Conservation (phyloP, 768 basidiomycete genomes). For the Asterophora lycoperdoides region DNA sequence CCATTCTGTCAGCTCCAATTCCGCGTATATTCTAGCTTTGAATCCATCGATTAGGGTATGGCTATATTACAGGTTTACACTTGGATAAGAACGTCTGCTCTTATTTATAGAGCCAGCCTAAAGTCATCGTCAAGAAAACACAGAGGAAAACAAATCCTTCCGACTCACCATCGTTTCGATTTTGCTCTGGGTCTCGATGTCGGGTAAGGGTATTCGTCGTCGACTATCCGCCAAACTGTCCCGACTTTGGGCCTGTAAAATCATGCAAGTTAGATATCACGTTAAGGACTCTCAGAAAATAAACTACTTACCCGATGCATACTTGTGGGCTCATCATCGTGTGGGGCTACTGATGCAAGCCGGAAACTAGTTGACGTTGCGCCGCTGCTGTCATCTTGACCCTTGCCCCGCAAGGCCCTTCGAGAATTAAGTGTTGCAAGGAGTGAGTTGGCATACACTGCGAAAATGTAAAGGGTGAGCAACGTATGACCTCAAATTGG, state of each 20-base stretch:
- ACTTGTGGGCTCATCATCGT: slow-evolving; percentile 20
- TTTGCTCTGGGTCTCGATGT: slow-evolving; percentile 7
- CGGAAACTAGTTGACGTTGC: slow-evolving; percentile 34
- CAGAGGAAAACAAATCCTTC: not conserved
- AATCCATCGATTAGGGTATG: not conserved
- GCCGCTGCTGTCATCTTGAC: slow-evolving; percentile 18
- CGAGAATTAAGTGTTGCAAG: slow-evolving; percentile 44
- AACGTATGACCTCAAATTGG: not conserved
- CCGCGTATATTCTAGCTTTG: too few species aligned
- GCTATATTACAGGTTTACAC: slow-evolving; percentile 5
- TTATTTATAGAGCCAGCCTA: not conserved
- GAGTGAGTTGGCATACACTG: slow-evolving; percentile 46
- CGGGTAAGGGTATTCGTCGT: slow-evolving; percentile 4
- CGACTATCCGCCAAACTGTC: slow-evolving; percentile 8
- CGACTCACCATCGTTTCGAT: slow-evolving; percentile 5
- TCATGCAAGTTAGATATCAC: too few species aligned
- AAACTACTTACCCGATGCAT: slow-evolving; percentile 11
- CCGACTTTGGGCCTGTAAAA: slow-evolving; percentile 6
- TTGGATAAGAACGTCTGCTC: slow-evolving; percentile 5
- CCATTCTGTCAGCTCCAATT: too few species aligned
- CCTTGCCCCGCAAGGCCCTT: slow-evolving; percentile 25
- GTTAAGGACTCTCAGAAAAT: not conserved
- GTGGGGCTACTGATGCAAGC: slow-evolving; percentile 23
- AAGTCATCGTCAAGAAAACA: not conserved
- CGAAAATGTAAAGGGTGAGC: not conserved